phyloP scores from a whole-genome alignment of 352 stramenopile genomes.

The Blastocystis sp. region DNA sequence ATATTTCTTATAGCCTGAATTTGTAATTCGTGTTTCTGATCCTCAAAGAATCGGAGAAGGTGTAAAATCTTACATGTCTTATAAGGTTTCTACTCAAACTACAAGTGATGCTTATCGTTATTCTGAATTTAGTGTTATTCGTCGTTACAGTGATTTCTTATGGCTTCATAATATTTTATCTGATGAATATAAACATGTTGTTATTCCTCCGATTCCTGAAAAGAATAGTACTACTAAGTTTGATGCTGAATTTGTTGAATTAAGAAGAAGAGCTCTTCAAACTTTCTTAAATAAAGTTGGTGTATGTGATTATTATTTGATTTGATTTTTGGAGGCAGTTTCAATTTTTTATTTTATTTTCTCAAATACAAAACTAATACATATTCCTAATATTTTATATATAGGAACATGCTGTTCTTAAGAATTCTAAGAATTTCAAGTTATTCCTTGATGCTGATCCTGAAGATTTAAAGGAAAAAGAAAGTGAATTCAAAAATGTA shows the following conservation, averaged over 20 bases:
- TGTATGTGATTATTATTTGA: no score
- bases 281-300: constrained; percentile 6
- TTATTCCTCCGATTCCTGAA: constrained; percentile 26
- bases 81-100: constrained; percentile 10
- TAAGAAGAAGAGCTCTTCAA: constrained; percentile 1
- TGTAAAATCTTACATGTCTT: constrained; percentile 14
- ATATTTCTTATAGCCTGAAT: constrained; percentile 32
- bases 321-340: no score
- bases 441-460: constrained; percentile 19
- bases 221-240: constrained; percentile 26
- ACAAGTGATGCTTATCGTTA: constrained; percentile 10
- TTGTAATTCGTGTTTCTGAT: constrained; percentile 15
- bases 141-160: constrained; percentile 25
- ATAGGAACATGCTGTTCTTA: neutral
- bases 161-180: constrained; percentile 27
- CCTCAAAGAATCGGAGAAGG: constrained; percentile 7
- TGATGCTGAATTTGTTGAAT: constrained; percentile 28
- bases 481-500: constrained; percentile 21
- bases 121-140: constrained; percentile 1
- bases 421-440: constrained; percentile 20
- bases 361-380: no score
- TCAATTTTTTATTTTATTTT: no score
- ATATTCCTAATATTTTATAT: no score
- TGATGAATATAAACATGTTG: constrained; percentile 8
- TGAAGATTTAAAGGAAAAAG: constrained; percentile 13